phyloP scores from a whole-genome alignment of 345 rosid genomes.

The Aquilaria yunnanensis region DNA sequence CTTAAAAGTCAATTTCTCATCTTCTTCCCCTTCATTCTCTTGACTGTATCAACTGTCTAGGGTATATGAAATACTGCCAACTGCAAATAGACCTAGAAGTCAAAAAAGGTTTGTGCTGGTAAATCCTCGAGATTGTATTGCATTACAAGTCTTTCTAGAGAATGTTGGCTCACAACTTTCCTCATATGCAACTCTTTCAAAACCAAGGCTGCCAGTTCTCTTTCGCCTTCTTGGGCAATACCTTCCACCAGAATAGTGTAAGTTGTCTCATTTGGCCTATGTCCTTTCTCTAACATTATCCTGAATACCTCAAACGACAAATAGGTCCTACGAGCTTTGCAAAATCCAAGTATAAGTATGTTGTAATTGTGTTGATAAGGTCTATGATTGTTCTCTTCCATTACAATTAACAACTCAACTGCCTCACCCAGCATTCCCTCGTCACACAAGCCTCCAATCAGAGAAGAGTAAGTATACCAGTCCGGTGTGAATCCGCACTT shows the following conservation, averaged over 20 bases:
- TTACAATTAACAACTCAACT: conserved; percentile 40
- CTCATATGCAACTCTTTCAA: conserved; percentile 45
- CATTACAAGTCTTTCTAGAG: conserved; percentile 73
- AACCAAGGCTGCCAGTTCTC: conserved; percentile 54
- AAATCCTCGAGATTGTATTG: conserved; percentile 50
- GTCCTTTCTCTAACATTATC: conserved; percentile 61
- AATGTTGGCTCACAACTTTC: conserved; percentile 41
- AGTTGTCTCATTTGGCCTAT: conserved; percentile 64
- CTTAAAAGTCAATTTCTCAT: too few species aligned
- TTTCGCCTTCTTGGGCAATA: conserved; percentile 55
- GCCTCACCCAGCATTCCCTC: conserved; percentile 73
- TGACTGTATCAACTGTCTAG: too few species aligned
- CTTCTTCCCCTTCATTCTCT: too few species aligned
- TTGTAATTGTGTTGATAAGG: conserved; percentile 66
- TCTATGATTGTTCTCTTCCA: conserved; percentile 51
- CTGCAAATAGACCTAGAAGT: too few species aligned
- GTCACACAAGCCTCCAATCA: conserved; percentile 70
- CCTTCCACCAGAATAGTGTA: conserved; percentile 73
- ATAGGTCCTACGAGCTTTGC: conserved; percentile 58
- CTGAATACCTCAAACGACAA: conserved; percentile 53
- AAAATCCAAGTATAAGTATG: conserved; percentile 65
- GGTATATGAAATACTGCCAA: too few species aligned
- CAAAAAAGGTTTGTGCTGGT: not conserved
- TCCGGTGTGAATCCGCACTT: conserved; percentile 58
- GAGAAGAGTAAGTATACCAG: conserved; percentile 56